These are phyloP conservation scores for Geotrichum citri-aurantii DNA, from an alignment of 1,139 yeast genomes.

Conservation along the genomic window DNA sequence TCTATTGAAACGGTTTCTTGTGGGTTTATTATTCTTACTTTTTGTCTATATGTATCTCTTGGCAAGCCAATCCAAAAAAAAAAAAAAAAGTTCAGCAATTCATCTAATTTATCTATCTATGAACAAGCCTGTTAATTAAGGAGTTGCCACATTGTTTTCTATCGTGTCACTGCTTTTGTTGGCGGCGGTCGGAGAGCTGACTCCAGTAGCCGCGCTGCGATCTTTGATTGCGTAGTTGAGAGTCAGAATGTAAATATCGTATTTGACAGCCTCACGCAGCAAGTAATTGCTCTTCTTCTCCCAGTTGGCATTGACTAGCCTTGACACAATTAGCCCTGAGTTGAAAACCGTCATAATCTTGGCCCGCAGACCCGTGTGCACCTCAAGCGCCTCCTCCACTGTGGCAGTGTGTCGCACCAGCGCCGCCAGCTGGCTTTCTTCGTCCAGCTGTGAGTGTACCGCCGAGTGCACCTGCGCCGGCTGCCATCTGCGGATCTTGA, in stretches of 20 bases:
- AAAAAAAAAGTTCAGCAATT: background rate
- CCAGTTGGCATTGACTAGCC: conserved; percentile 35
- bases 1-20: no score
- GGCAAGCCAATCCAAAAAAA: background rate
- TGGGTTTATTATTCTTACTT: no score
- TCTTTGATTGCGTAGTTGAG: conserved; percentile 27
- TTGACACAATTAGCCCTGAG: conserved; percentile 19
- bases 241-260: conserved; percentile 29
- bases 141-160: background rate
- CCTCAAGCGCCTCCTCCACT: conserved; percentile 27
- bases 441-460: conserved; percentile 27
- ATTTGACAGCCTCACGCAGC: conserved; percentile 33
- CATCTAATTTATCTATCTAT: background rate
- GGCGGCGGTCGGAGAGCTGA: background rate
- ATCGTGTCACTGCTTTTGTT: background rate
- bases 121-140: background rate
- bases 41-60: no score
- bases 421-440: conserved; percentile 28
- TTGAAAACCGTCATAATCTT: conserved; percentile 17
- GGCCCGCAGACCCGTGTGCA: conserved; percentile 25
- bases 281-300: conserved; percentile 32
- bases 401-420: conserved; percentile 25
- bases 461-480: conserved; percentile 30
- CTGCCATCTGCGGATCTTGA: conserved; percentile 32
- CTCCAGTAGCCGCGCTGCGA: background rate